phyloP scores from a whole-genome alignment of 805 yeast genomes.

The Ascoidea asiatica region DNA sequence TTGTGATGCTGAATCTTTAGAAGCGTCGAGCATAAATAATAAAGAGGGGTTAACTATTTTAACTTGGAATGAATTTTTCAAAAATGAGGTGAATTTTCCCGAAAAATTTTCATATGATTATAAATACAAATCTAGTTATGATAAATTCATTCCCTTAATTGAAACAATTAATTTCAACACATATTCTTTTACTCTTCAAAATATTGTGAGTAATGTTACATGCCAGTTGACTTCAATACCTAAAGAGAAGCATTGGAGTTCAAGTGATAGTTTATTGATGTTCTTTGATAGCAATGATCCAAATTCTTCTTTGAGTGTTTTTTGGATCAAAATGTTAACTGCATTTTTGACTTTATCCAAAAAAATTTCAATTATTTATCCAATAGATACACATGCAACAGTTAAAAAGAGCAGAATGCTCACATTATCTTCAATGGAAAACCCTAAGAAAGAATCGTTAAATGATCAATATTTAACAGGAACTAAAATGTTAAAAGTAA shows the following conservation, averaged over 20 bases:
- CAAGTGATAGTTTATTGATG: conserved; percentile 3
- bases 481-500: too few species aligned
- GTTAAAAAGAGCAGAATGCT: too few species aligned
- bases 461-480: neutral
- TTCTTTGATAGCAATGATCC: too few species aligned
- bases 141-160: conserved; percentile 3
- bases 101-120: conserved; percentile 2
- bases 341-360: conserved; percentile 4
- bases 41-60: neutral
- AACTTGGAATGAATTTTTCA: conserved; percentile 6
- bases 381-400: too few species aligned
- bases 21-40: neutral
- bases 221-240: conserved; percentile 7
- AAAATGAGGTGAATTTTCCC: neutral
- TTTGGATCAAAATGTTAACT: conserved; percentile 5
- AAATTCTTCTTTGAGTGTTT: conserved; percentile 4
- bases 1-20: neutral
- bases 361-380: conserved; percentile 1
- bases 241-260: conserved; percentile 4
- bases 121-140: neutral
- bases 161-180: conserved; percentile 10
- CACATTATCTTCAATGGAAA: neutral
- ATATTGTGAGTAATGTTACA: conserved; percentile 7
- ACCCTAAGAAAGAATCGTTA: neutral
- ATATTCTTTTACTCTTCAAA: conserved; percentile 6